Evolutionary conservation across 495 filamentous ascomycete species (phyloP).

Genomic region (Neurospora sp.): DNA sequence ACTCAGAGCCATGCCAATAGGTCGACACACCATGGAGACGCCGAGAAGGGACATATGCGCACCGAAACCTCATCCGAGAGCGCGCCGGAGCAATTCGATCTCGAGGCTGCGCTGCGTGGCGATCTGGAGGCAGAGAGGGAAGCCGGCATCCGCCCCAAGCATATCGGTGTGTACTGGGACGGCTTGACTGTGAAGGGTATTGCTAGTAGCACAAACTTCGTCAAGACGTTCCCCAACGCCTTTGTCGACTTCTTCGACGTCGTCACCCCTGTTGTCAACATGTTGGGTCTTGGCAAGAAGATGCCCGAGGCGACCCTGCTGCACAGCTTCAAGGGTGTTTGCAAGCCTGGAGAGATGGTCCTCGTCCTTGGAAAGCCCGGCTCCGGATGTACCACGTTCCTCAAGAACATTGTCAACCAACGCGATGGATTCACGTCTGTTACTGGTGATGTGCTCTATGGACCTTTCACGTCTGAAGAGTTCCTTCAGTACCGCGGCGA

Average conservation of each 20-base stretch:
- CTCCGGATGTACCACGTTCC: constrained; percentile 77
- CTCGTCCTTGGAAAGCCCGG: constrained; percentile 81
- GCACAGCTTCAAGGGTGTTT: constrained; percentile 40
- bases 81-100: constrained; percentile 52
- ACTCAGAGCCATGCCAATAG: constrained; percentile 6
- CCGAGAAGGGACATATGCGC: constrained; percentile 35
- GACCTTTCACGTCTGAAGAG: constrained; percentile 49
- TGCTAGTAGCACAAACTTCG: constrained; percentile 64
- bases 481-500: constrained; percentile 66
- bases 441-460: constrained; percentile 71
- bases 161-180: constrained; percentile 73
- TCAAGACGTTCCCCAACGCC: constrained; percentile 75
- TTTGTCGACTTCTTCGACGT: constrained; percentile 69
- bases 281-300: constrained; percentile 51
- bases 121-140: constrained; percentile 57
- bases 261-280: constrained; percentile 44
- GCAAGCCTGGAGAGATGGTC: constrained; percentile 79
- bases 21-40: constrained; percentile 22
- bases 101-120: constrained; percentile 60
- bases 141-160: constrained; percentile 70
- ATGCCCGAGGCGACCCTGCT: constrained; percentile 57
- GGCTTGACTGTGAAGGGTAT: constrained; percentile 67
- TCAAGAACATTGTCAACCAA: constrained; percentile 78
- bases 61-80: constrained; percentile 42
- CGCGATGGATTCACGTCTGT: constrained; percentile 68